Evolutionary conservation across 2,329 filamentous ascomycete species (phyloP).

Genomic region (Amesomyces nigricolor): DNA sequence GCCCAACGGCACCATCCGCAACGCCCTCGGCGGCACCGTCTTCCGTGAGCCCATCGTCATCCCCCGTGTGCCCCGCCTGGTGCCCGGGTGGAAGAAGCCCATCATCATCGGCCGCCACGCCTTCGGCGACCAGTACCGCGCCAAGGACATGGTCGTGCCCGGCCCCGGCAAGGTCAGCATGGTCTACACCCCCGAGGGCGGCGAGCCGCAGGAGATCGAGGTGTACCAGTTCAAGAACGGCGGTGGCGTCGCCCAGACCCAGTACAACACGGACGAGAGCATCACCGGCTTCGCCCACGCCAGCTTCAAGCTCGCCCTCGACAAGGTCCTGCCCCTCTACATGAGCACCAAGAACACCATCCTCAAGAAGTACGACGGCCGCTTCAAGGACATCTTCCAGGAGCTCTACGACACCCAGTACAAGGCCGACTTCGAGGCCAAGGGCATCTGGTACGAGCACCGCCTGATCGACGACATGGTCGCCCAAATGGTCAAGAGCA

Average conservation of each 20-base stretch:
- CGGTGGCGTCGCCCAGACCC: constrained; percentile 85
- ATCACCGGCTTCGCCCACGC: constrained; percentile 94
- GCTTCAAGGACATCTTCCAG: constrained; percentile 99
- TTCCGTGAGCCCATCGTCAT: constrained; percentile 99
- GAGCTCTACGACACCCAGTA: constrained; percentile 87
- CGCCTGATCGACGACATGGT: constrained; percentile 99
- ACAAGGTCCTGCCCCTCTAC: constrained; percentile 87
- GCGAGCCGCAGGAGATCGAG: constrained; percentile 76
- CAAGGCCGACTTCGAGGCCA: constrained; percentile 81
- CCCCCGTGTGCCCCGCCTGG: constrained; percentile 81
- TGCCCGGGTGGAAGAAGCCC: constrained; percentile 96
- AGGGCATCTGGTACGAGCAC: constrained; percentile 98
- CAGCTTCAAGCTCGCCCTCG: constrained; percentile 89
- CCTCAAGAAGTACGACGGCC: constrained; percentile 95
- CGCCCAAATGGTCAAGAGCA: constrained; percentile 99
- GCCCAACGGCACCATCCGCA: constrained; percentile 84
- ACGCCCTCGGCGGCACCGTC: constrained; percentile 81
- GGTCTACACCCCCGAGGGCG: constrained; percentile 84
- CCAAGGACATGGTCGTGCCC: constrained; percentile 81
- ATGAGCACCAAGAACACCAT: constrained; percentile 99
- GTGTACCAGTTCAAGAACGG: constrained; percentile 85
- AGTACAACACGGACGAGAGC: constrained; percentile 97
- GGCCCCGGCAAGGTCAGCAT: constrained; percentile 86
- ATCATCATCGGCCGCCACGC: constrained; percentile 99
- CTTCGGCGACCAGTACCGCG: constrained; percentile 97